A percentile compares a stretch with the other conserved stretches of the same genome.
Evolutionary conservation across 139 green algal species (phyloP).

Genomic region (Chlorella sp.): DNA sequence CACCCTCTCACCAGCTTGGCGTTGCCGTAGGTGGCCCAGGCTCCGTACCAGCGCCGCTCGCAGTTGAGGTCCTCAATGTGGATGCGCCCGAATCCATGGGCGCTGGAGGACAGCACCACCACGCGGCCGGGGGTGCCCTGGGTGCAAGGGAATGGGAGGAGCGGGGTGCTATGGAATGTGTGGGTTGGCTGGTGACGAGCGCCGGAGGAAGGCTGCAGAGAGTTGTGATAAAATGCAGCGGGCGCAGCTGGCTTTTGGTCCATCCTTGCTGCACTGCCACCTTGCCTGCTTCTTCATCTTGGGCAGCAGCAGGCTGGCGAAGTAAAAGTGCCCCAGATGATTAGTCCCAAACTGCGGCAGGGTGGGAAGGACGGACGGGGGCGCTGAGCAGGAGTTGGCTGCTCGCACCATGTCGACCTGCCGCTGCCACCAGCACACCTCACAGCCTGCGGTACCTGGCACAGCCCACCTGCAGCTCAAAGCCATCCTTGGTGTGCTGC

Average conservation of each 20-base stretch:
- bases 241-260: too few species aligned
- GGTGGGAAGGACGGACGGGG: constrained; percentile 42
- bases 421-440: too few species aligned
- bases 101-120: constrained; percentile 78
- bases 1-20: too few species aligned
- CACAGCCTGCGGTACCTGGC: too few species aligned
- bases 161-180: too few species aligned
- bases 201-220: too few species aligned
- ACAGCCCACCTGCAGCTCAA: constrained; percentile 66
- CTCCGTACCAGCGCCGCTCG: constrained; percentile 46
- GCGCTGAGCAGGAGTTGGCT: too few species aligned
- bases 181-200: not conserved
- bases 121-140: constrained; percentile 58
- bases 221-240: too few species aligned
- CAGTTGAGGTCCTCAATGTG: constrained; percentile 80
- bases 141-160: too few species aligned
- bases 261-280: not conserved
- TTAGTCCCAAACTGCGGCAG: constrained; percentile 58
- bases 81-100: constrained; percentile 76
- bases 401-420: too few species aligned
- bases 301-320: constrained; percentile 9
- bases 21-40: not conserved
- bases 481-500: constrained; percentile 74
- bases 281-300: constrained; percentile 12
- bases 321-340: constrained; percentile 1